phyloP scores from a whole-genome alignment of 2,329 filamentous ascomycete genomes.

The Neofusicoccum umdonicola region DNA sequence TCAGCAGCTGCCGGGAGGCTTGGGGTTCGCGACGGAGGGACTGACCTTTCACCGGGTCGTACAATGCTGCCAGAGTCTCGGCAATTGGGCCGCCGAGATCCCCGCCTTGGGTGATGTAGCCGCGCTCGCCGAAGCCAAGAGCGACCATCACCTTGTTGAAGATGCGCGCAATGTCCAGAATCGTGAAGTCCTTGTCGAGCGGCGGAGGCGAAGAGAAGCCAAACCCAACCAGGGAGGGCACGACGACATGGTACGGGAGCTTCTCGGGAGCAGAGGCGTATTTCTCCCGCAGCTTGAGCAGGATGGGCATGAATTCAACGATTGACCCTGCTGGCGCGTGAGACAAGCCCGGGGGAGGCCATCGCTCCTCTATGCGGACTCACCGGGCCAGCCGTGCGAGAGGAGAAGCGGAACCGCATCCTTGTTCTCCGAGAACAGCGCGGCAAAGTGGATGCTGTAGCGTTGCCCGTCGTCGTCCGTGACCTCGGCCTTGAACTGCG shows the following conservation, averaged over 20 bases:
- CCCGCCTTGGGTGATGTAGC: slow-evolving; percentile 58
- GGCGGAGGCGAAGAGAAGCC: slow-evolving; percentile 51
- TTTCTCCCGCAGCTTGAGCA: slow-evolving; percentile 46
- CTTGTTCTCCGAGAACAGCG: slow-evolving; percentile 51
- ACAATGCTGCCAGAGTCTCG: slow-evolving; percentile 42
- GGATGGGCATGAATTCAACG: slow-evolving; percentile 51
- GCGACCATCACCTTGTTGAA: slow-evolving; percentile 53
- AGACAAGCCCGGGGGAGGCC: not conserved
- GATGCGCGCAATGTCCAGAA: slow-evolving; percentile 42
- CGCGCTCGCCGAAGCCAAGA: slow-evolving; percentile 50
- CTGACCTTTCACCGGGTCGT: slow-evolving; percentile 24
- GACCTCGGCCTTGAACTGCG: slow-evolving; percentile 49
- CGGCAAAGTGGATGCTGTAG: slow-evolving; percentile 53
- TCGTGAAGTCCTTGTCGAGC: slow-evolving; percentile 43
- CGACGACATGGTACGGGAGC: slow-evolving; percentile 58
- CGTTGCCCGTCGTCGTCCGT: slow-evolving; percentile 37
- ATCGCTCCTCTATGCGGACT: slow-evolving; percentile 39
- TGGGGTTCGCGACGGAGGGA: slow-evolving; percentile 2
- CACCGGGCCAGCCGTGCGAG: slow-evolving; percentile 48
- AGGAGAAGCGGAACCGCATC: slow-evolving; percentile 53
- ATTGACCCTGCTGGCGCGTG: slow-evolving; percentile 42
- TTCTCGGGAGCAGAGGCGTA: slow-evolving; percentile 45
- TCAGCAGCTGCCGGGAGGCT: not conserved
- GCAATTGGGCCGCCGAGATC: slow-evolving; percentile 53
- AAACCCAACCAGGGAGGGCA: slow-evolving; percentile 57